A percentile compares a stretch with the other conserved stretches of the same genome.
These are phyloP conservation scores for Saccharomycopsis malanga DNA, from an alignment of 805 yeast genomes.

Conservation along the genomic window DNA sequence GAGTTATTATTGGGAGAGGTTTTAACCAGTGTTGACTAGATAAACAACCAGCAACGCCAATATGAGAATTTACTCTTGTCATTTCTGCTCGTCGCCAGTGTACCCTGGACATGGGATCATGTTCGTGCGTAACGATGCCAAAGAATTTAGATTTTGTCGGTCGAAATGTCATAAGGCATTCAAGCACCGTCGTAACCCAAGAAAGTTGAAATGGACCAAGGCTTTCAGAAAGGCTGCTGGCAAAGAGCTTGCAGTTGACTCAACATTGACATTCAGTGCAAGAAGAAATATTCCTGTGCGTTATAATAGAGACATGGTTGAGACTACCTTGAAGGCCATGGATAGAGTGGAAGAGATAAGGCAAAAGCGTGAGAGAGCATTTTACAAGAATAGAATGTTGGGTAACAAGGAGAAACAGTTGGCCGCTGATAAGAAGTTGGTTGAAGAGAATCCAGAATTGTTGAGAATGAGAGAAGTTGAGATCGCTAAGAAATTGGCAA, in stretches of 20 bases:
- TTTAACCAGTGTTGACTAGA: too few relatives aligned
- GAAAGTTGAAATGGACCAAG: constrained; percentile 97
- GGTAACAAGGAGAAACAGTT: constrained; percentile 87
- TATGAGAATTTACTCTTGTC: constrained; percentile 88
- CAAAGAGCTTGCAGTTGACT: constrained; percentile 95
- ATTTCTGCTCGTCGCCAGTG: constrained; percentile 95
- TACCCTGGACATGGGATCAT: constrained; percentile 93
- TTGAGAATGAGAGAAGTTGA: constrained; percentile 92
- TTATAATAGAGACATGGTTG: constrained; percentile 92
- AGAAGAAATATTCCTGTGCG: constrained; percentile 98
- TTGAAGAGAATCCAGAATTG: constrained; percentile 82
- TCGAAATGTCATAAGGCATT: constrained; percentile 96
- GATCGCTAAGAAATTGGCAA: constrained; percentile 67
- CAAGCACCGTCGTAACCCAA: constrained; percentile 97
- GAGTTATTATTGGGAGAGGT: too few relatives aligned
- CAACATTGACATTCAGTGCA: constrained; percentile 91
- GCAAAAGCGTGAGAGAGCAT: constrained; percentile 93
- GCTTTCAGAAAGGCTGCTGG: constrained; percentile 99
- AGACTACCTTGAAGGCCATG: constrained; percentile 93
- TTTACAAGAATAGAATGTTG: constrained; percentile 99
- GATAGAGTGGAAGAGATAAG: constrained; percentile 92
- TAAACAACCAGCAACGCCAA: not conserved
- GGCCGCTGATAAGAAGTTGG: constrained; percentile 80
- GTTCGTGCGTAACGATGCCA: constrained; percentile 97
- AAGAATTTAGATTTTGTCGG: constrained; percentile 94